phyloP scores from a whole-genome alignment of 352 stramenopile species.

The Phytophthora melonis region DNA sequence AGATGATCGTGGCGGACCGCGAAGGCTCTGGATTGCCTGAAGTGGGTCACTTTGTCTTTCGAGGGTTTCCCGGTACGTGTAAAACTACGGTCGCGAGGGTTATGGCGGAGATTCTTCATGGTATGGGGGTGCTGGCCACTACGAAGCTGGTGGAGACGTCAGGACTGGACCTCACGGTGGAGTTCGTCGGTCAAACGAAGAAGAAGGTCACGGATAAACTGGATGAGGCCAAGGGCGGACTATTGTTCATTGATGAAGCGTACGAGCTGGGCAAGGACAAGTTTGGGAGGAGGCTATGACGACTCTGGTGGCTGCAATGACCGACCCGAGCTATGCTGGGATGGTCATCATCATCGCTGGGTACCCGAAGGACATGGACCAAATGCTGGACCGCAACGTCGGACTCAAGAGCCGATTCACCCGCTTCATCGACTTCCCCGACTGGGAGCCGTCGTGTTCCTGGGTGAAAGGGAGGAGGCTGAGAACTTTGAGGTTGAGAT shows the following conservation, averaged over 20 bases:
- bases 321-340: constrained; percentile 78
- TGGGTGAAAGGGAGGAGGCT: too few relatives aligned
- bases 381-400: constrained; percentile 90
- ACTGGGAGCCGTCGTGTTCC: too few relatives aligned
- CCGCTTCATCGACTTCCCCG: constrained; percentile 89
- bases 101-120: constrained; percentile 94
- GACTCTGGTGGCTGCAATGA: constrained; percentile 92
- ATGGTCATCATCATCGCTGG: constrained; percentile 94
- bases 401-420: constrained; percentile 94
- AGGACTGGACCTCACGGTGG: constrained; percentile 87
- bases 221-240: constrained; percentile 87
- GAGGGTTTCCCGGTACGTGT: constrained; percentile 86
- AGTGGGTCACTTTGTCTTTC: constrained; percentile 90
- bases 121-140: constrained; percentile 91
- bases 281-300: constrained; percentile 92
- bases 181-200: constrained; percentile 92
- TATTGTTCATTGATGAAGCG: constrained; percentile 95
- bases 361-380: constrained; percentile 90
- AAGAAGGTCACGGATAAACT: constrained; percentile 90
- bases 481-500: too few relatives aligned
- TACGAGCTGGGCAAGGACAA: constrained; percentile 90
- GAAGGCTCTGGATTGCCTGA: constrained; percentile 68
- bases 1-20: constrained; percentile 70
- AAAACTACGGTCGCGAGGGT: constrained; percentile 93
- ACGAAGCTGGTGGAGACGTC: constrained; percentile 93